phyloP scores from a whole-genome alignment of 2,329 filamentous ascomycete genomes.

The Ophiostoma himal-ulmi region DNA sequence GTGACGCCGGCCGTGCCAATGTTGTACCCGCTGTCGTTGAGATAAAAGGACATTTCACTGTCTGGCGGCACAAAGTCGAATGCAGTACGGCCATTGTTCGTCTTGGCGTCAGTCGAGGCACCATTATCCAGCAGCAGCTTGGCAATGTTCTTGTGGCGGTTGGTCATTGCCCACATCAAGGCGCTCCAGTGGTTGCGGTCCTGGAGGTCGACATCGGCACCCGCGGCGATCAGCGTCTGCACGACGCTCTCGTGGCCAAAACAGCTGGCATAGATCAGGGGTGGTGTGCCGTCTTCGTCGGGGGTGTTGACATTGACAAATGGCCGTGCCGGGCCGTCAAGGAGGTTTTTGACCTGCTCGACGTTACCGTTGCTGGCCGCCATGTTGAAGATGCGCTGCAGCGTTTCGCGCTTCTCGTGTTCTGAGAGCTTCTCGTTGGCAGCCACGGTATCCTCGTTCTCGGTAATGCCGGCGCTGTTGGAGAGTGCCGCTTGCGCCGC shows the following conservation, averaged over 20 bases:
- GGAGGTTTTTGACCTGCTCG: slow-evolving; percentile 67
- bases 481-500: slow-evolving; percentile 86
- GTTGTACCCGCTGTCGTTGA: slow-evolving; percentile 89
- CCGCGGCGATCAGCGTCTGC: slow-evolving; percentile 72
- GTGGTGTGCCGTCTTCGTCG: slow-evolving; percentile 93
- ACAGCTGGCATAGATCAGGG: slow-evolving; percentile 94
- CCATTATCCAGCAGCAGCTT: slow-evolving; percentile 89
- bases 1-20: slow-evolving; percentile 73
- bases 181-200: slow-evolving; percentile 97
- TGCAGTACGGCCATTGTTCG: slow-evolving; percentile 85
- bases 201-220: slow-evolving; percentile 84
- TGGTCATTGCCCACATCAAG: slow-evolving; percentile 99
- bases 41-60: slow-evolving; percentile 92
- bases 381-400: slow-evolving; percentile 89
- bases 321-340: slow-evolving; percentile 65
- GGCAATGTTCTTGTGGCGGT: slow-evolving; percentile 90
- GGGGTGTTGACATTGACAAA: slow-evolving; percentile 80
- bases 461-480: slow-evolving; percentile 47
- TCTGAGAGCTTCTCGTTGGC: slow-evolving; percentile 66
- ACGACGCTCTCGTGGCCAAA: slow-evolving; percentile 94
- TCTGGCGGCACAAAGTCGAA: slow-evolving; percentile 94
- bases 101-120: slow-evolving; percentile 92
- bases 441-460: slow-evolving; percentile 74
- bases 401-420: slow-evolving; percentile 68
- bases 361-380: slow-evolving; percentile 94